Percentiles rank a stretch among this genome's conserved stretches.
Conservation (phyloP, 176 grass and related monocot genomes). For the Avena insularis region DNA sequence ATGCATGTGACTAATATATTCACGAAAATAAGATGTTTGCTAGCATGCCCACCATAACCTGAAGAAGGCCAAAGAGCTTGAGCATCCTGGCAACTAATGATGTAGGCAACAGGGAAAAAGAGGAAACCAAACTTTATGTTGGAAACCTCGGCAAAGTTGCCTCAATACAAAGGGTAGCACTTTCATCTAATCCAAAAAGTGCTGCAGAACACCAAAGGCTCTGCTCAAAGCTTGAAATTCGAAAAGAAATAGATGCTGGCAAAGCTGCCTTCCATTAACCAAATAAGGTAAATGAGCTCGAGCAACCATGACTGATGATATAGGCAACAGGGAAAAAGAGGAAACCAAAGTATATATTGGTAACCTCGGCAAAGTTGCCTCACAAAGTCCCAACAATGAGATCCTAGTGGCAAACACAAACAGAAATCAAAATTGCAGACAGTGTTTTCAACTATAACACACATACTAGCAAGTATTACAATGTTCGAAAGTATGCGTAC, state of each 20-base stretch:
- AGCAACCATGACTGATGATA: constrained; percentile 40
- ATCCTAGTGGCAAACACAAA: neutral
- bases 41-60: constrained; percentile 31
- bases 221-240: neutral
- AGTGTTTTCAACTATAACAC: neutral
- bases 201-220: neutral
- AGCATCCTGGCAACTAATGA: constrained; percentile 44
- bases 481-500: constrained; percentile 40
- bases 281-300: neutral
- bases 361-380: constrained; percentile 77
- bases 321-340: constrained; percentile 92
- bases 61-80: neutral
- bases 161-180: neutral
- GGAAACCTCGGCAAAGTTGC: constrained; percentile 80
- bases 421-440: neutral
- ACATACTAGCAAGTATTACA: neutral
- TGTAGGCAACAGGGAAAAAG: constrained; percentile 88
- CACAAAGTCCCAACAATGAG: neutral
- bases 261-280: constrained; percentile 33
- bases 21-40: constrained; percentile 33
- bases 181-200: neutral
- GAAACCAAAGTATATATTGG: constrained; percentile 62
- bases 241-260: constrained; percentile 24
- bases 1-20: neutral
- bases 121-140: constrained; percentile 60